These are phyloP conservation scores for Coprinopsis strossmayeri DNA, from an alignment of 768 basidiomycete genomes.

Conservation along the genomic window DNA sequence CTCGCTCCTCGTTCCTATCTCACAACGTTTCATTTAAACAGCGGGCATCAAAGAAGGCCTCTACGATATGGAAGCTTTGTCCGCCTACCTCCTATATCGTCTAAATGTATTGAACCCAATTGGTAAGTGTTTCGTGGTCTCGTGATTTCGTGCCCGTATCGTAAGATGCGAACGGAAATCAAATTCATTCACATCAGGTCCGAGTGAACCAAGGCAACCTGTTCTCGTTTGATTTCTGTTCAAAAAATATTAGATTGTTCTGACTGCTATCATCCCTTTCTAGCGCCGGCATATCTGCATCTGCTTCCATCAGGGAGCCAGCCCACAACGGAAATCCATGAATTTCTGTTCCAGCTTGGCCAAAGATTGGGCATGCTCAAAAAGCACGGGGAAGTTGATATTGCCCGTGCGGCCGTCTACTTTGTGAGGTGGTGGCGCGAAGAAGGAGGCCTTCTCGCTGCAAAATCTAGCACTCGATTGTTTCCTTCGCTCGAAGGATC, in stretches of 20 bases:
- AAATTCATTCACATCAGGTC: too few species aligned
- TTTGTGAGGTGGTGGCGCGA: constrained; percentile 88
- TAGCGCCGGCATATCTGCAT: constrained; percentile 66
- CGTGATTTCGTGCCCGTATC: background rate
- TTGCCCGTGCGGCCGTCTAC: constrained; percentile 66
- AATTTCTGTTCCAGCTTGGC: constrained; percentile 70
- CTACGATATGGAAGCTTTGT: constrained; percentile 79
- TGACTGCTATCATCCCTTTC: constrained; percentile 14
- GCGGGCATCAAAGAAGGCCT: constrained; percentile 93
- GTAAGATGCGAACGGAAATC: background rate
- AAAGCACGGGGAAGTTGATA: constrained; percentile 69
- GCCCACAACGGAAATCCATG: constrained; percentile 54
- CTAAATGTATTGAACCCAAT: constrained; percentile 73
- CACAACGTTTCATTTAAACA: constrained; percentile 34
- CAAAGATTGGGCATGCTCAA: constrained; percentile 75
- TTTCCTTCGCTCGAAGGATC: background rate
- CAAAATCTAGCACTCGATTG: constrained; percentile 11
- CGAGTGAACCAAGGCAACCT: too few species aligned
- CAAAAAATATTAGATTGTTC: too few species aligned
- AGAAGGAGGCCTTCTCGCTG: constrained; percentile 55
- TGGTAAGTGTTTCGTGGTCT: constrained; percentile 30
- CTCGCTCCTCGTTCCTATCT: constrained; percentile 8
- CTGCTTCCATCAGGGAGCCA: constrained; percentile 47
- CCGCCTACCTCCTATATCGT: constrained; percentile 80
- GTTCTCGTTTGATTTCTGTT: background rate